Base-by-base conservation (phyloP, 148 eudicot genomes). In the Heliosperma pusillum region DNA sequence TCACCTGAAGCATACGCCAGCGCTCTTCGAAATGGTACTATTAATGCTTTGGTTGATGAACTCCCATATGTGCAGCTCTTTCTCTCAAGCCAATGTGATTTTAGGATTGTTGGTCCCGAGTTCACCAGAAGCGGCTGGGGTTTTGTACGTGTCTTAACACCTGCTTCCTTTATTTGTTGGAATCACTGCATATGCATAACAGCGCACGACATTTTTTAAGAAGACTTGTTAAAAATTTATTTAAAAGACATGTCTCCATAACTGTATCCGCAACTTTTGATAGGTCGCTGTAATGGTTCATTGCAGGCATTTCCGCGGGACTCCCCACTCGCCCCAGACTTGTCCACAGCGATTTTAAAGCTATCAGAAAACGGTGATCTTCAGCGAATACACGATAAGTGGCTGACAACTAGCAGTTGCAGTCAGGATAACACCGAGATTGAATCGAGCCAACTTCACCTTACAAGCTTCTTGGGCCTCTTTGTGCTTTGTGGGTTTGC, bases 101-200 rank as follows among this genome's bases (percentile, higher is more conserved):
- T 80, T 83, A 83, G 97, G 83, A 86, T 89, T 20, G 83, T 91
- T 3, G 98, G 98, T 58, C 89, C 83, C 56, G 98, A 89, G 78
- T 93, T 93, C 86, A 93, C 97, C 72, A 89, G 88, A 86, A 87
- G 94, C 72, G 97, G 98, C 75, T 93, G 98, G 98, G 97, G 98
- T 45, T 93, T 93, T 81, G 98, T 93, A 79, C 89, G 98, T 90
- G 72, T 73, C 62, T 50, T 4, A n/a, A n/a, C 27, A 21, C 25
- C 21, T 40, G 57, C 4, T 50, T 70, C 42, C 10, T 64, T 16
- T 40, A 9, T 13, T 13, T 11, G 3, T 2, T 11, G 55, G 55
- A 50, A 50, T 50, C 55, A 50, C 55, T 50, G 5, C 3, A 50
- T 50, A 50, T 15, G 19, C 55, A 50, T 50, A 50, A 36, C 42